These are phyloP conservation scores for Lactarius deliciosus DNA, from an alignment of 768 basidiomycete species.

Conservation along the genomic window DNA sequence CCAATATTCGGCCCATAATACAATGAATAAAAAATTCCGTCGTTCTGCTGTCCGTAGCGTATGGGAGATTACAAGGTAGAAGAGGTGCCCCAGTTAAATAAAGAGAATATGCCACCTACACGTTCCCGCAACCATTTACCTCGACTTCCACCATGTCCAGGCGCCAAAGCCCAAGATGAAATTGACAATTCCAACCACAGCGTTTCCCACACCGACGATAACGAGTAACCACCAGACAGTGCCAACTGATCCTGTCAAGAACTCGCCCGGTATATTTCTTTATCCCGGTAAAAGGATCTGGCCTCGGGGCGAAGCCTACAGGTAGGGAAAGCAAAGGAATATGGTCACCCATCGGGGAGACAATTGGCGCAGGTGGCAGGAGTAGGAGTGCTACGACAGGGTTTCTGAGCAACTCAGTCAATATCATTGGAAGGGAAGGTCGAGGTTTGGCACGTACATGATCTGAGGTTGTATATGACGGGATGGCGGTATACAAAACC, in stretches of 20 bases:
- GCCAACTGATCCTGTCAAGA: conserved; percentile 75
- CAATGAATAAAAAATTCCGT: conserved; percentile 12
- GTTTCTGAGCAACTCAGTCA: conserved; percentile 58
- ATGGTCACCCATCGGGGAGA: conserved; percentile 31
- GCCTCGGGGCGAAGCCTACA: conserved; percentile 46
- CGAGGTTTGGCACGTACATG: conserved; percentile 55
- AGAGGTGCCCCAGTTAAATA: conserved; percentile 3
- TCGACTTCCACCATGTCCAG: conserved; percentile 50
- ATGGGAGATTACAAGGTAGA: not conserved
- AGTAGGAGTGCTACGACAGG: conserved; percentile 74
- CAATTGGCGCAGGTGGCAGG: conserved; percentile 46
- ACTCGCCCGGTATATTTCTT: conserved; percentile 66
- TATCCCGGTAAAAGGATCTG: conserved; percentile 51
- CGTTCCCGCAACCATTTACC: conserved; percentile 15
- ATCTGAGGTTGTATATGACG: conserved; percentile 85
- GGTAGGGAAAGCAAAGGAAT: conserved; percentile 53
- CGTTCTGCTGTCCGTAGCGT: not conserved
- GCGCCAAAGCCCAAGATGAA: conserved; percentile 65
- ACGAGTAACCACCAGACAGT: conserved; percentile 76
- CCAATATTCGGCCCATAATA: not conserved
- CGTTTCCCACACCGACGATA: conserved; percentile 74
- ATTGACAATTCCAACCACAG: conserved; percentile 68
- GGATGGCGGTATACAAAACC: conserved; percentile 74
- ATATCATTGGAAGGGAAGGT: conserved; percentile 2
- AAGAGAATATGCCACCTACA: conserved; percentile 8